Conservation (phyloP, 768 basidiomycete genomes). For the Tylopilus sp. region DNA sequence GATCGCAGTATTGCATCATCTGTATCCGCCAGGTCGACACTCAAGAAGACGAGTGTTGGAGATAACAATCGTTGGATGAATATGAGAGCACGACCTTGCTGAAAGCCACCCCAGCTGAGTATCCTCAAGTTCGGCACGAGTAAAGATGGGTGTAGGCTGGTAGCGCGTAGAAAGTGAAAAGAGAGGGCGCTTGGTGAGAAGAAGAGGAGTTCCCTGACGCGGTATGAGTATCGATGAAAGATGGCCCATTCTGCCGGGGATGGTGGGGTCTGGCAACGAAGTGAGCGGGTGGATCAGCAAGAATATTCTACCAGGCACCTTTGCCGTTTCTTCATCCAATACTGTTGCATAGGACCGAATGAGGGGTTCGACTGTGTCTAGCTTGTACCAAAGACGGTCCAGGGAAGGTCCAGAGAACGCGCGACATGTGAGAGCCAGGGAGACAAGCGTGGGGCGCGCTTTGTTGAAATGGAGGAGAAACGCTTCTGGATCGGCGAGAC, state of each 20-base stretch:
- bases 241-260: not conserved
- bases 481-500: not conserved
- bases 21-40: not conserved
- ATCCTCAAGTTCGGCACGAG: not conserved
- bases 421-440: not conserved
- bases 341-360: not conserved
- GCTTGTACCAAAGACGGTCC: not conserved
- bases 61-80: too few species aligned
- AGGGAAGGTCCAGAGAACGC: not conserved
- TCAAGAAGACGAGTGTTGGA: not conserved
- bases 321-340: not conserved
- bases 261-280: not conserved
- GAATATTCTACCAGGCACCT: not conserved
- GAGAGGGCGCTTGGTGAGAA: not conserved
- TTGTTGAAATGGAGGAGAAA: too few species aligned
- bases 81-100: too few species aligned
- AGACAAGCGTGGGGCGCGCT: not conserved
- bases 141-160: not conserved
- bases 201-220: not conserved
- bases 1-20: not conserved
- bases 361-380: not conserved
- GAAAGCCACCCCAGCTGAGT: too few species aligned
- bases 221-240: not conserved
- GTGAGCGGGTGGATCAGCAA: not conserved
- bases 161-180: not conserved